Base-by-base conservation (phyloP, 2,329 filamentous ascomycete species). In the Fusarium compactum region DNA sequence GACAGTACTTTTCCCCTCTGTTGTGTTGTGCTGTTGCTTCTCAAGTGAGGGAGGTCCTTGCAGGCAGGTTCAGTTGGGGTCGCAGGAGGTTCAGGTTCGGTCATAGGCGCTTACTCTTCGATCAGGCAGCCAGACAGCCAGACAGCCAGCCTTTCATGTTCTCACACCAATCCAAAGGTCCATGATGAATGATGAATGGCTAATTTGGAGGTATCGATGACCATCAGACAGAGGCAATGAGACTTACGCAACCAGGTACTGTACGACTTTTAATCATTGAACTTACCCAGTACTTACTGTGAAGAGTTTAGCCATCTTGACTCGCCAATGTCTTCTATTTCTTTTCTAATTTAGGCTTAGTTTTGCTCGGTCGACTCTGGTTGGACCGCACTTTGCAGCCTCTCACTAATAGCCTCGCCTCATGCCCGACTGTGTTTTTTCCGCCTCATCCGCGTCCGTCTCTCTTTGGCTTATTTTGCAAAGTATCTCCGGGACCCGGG, bases 381-480 rank as follows among this genome's bases (percentile, higher is more conserved):
- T 54, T 69, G 58, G 59, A 43, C 47, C 25, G 24, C 24, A 51
- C 20, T 20, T 45, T 22, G 41, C 50, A 67, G 62, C 64, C 62
- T 67, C 56, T 67, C 62, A 67, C 55, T 56, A 50, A 67, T 67
- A 69, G 60, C 68, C 64, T 71, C 64, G 69, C 68, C 64, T 71
- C 71, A 60, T 61, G 60, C 69, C 60, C 46, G 57, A 66, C 46
- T 44, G 29, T 71, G 25, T 53, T 61, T 52, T 70, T 72, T 58
- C 69, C 72, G 71, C 72, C 69, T 74, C 72, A 74, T 73, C 72
- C 72, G 69, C 71, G 52, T 55, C 58, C 58, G 32, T 38, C 48
- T 25, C 48, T 51, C 48, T 69, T 41, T 51, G 64, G 61, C 41
- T 34, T 25, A 41, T 52, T 34, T 25, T 58, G 32, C 20, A 22